These are phyloP conservation scores for Agastache rugosa DNA, from an alignment of 257 asterid genomes.

Conservation along the genomic window DNA sequence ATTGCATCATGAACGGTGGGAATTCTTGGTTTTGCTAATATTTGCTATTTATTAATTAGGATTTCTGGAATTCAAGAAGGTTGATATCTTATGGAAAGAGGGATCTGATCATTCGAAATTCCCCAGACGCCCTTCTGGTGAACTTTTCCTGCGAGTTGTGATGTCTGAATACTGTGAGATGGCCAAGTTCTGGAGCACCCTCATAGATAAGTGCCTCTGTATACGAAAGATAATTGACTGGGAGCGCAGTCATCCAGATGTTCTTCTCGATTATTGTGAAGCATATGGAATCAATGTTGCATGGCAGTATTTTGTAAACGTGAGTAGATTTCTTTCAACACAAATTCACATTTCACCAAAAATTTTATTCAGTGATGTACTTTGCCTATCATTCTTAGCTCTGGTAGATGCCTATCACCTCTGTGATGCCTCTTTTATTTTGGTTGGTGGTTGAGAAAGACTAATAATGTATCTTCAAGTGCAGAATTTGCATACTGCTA, in stretches of 20 bases:
- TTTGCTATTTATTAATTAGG: conserved; percentile 52
- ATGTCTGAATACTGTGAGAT: conserved; percentile 72
- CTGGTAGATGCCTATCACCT: not conserved
- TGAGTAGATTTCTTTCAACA: conserved; percentile 53
- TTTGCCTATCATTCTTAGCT: not conserved
- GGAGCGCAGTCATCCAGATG: conserved; percentile 94
- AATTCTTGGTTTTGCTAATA: conserved; percentile 30
- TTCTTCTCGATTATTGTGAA: conserved; percentile 61
- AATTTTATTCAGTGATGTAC: conserved; percentile 4
- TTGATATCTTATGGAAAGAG: conserved; percentile 88
- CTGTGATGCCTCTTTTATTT: conserved; percentile 17
- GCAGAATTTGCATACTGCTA: conserved; percentile 82
- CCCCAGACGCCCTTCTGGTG: conserved; percentile 53
- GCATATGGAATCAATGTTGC: conserved; percentile 78
- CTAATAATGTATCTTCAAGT: conserved; percentile 41
- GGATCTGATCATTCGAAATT: conserved; percentile 45
- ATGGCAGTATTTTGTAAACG: conserved; percentile 63
- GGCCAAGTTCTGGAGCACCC: conserved; percentile 69
- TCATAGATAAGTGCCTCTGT: conserved; percentile 60
- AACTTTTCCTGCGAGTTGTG: conserved; percentile 63
- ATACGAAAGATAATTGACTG: conserved; percentile 80
- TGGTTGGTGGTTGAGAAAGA: conserved; percentile 26
- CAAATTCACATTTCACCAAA: conserved; percentile 11
- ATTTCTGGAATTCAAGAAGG: conserved; percentile 74
- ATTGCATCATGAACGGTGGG: not conserved